Evolutionary conservation across 1,139 yeast genomes (phyloP).

Genomic region (Blastobotrys apis): DNA sequence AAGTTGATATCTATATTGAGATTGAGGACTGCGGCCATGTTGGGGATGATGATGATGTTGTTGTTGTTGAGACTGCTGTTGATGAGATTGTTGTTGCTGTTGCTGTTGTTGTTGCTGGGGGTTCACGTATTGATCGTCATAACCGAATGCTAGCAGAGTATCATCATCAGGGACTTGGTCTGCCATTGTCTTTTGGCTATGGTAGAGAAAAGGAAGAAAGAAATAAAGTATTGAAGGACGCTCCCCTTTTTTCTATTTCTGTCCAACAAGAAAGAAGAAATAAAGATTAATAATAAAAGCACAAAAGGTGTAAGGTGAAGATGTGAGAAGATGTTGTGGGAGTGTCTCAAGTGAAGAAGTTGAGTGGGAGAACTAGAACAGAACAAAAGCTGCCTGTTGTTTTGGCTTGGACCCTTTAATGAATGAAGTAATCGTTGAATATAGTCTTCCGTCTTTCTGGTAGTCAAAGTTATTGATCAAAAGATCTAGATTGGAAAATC

Average conservation of each 20-base stretch:
- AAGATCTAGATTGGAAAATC: too few relatives aligned
- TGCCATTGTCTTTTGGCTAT: conserved; percentile 12
- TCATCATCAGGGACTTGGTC: conserved; percentile 18
- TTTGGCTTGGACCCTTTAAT: too few relatives aligned
- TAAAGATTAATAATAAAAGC: too few relatives aligned
- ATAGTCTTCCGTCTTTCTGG: too few relatives aligned
- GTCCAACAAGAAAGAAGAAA: not conserved
- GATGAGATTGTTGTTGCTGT: not conserved
- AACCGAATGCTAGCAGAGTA: conserved; percentile 15
- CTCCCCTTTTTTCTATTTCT: not conserved
- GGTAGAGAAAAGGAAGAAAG: not conserved
- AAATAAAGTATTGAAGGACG: not conserved
- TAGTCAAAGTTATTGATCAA: too few relatives aligned
- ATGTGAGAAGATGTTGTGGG: too few relatives aligned
- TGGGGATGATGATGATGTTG: not conserved
- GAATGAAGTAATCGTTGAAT: too few relatives aligned
- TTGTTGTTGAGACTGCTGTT: not conserved
- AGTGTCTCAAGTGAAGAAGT: too few relatives aligned
- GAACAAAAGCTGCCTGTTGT: too few relatives aligned
- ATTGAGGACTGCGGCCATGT: not conserved
- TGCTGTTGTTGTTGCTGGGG: not conserved
- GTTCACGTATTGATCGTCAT: conserved; percentile 7
- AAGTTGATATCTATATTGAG: not conserved
- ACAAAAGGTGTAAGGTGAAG: too few relatives aligned
- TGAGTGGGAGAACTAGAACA: too few relatives aligned